Percentiles rank a stretch among this genome's conserved stretches.
Conservation (phyloP, 1,139 yeast species). For the Pneumocystis jirovecii region DNA sequence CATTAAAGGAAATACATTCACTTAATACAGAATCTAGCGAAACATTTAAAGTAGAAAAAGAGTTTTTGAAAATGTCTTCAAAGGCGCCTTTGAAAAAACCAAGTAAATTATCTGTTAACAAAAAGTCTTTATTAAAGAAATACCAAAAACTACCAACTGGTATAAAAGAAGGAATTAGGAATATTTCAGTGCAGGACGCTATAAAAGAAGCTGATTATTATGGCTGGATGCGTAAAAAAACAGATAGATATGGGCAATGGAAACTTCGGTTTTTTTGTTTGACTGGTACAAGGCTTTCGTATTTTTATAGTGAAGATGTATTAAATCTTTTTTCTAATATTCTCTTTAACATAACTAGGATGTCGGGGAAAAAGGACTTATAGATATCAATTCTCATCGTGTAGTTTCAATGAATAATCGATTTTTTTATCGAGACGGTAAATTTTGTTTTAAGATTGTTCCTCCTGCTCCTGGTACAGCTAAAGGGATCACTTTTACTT, state of each 20-base stretch:
- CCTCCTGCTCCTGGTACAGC: constrained; percentile 98
- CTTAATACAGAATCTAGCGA: neutral
- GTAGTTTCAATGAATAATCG: constrained; percentile 73
- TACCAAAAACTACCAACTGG: constrained; percentile 34
- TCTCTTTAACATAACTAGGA: constrained; percentile 46
- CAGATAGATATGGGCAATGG: constrained; percentile 81
- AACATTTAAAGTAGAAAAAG: neutral
- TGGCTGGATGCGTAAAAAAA: constrained; percentile 95
- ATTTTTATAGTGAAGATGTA: constrained; percentile 32
- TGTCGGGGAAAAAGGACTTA: constrained; percentile 73
- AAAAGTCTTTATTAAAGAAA: neutral
- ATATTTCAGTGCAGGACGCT: constrained; percentile 62
- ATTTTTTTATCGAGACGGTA: constrained; percentile 92
- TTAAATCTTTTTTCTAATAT: neutral
- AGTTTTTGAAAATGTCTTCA: neutral
- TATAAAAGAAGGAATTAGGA: constrained; percentile 79
- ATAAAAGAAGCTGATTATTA: constrained; percentile 58
- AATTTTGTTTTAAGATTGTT: constrained; percentile 77
- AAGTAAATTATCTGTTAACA: neutral
- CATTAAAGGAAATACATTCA: neutral
- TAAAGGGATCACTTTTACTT: constrained; percentile 75
- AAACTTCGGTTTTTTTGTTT: constrained; percentile 74
- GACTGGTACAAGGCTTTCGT: constrained; percentile 85
- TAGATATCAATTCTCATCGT: constrained; percentile 88
- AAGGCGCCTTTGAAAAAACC: neutral